Evolutionary conservation across 2,329 filamentous ascomycete genomes (phyloP), one percentile per base, ranked within the genome.

Genomic region (Botryosphaeria agaves): DNA sequence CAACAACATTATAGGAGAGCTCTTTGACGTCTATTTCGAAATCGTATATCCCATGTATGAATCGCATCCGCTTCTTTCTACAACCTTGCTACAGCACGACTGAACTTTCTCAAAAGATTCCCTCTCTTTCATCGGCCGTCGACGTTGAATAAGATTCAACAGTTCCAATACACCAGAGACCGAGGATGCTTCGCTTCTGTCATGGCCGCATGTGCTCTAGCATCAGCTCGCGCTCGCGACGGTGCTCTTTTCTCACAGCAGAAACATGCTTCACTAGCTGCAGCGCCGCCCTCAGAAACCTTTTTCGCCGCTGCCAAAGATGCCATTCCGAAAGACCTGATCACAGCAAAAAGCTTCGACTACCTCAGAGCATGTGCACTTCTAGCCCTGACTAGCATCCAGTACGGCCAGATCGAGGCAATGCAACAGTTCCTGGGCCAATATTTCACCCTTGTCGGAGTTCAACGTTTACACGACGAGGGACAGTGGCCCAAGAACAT

Each of bases 381-480:
- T 4, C 47, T 70, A 17, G 57, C 64, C 4, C 48, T 69, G 30
- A 56, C 57, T 5, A 55, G 55, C 29, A 64, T 69, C 15, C 66
- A 70, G 44, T 56, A 62, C 34, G 61, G 64, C 18, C 54, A 61
- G 29, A 56, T 60, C 23, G 45, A 54, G 5, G 50, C 53, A 3
- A 62, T 69, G 55, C 62, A 68, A 19, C 50, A 61, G 32, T 62
- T 62, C 36, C 45, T 66, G 12, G 64, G 64, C 17, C 50, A 53
- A 20, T 69, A 67, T 37, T 56, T 61, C 38, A 63, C 58, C 7
- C 42, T 69, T 7, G 51, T 57, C 5, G 55, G 55, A 5, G 59
- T 66, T 40, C 53, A 64, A 34, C 47, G 52, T 2, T 52, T 66
- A n/a, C 61, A 69, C 37, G 63, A 69, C 38, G 66, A 71, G 39